Percentiles rank a stretch among this genome's conserved stretches.
These are phyloP conservation scores for Boletus vinaceobasis DNA, from an alignment of 768 basidiomycete species.

Conservation along the genomic window DNA sequence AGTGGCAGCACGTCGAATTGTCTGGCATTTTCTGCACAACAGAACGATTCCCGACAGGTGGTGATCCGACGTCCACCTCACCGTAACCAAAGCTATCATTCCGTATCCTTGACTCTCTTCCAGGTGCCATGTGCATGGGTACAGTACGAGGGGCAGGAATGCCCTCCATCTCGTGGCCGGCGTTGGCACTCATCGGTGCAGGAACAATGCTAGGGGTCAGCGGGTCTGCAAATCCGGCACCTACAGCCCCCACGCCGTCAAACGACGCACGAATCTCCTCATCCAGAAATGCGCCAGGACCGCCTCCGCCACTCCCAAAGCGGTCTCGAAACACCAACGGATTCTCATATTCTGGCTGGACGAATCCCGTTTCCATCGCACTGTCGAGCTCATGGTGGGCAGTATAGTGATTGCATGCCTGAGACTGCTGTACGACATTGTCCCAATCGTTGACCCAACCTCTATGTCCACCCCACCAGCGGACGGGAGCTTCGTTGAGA, in stretches of 20 bases:
- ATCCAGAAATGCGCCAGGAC: conserved; percentile 13
- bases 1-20: background rate
- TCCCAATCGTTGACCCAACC: conserved; percentile 22
- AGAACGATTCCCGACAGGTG: background rate
- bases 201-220: background rate
- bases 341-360: background rate
- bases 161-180: conserved; percentile 1
- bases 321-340: conserved; percentile 1
- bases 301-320: background rate
- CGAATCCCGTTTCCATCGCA: background rate
- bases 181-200: background rate
- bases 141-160: background rate
- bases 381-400: background rate
- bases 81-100: background rate
- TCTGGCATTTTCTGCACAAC: background rate
- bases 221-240: background rate
- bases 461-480: conserved; percentile 19
- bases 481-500: conserved; percentile 16
- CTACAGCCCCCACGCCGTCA: background rate
- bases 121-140: conserved; percentile 5
- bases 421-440: background rate
- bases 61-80: conserved; percentile 1
- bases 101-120: background rate
- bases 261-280: conserved; percentile 24
- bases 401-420: background rate